These are phyloP conservation scores for Colletotrichum tropicicola DNA, from an alignment of 2,329 filamentous ascomycete species.

Conservation along the genomic window DNA sequence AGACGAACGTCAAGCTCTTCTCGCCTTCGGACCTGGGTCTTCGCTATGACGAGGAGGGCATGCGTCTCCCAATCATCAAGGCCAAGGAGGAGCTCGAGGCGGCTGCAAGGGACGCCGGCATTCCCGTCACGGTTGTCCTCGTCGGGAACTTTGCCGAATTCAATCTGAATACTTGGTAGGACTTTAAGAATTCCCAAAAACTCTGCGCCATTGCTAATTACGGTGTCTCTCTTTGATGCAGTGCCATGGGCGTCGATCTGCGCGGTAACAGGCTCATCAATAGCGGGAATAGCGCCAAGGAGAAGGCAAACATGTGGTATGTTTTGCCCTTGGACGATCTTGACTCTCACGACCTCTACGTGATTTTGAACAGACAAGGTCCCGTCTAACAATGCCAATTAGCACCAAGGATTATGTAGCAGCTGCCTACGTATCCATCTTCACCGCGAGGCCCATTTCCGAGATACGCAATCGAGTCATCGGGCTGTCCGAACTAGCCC, in stretches of 20 bases:
- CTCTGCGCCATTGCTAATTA: not conserved
- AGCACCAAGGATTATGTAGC: constrained; percentile 39
- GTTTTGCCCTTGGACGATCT: too few relatives aligned
- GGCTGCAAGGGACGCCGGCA: constrained; percentile 34
- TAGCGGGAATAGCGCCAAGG: not conserved
- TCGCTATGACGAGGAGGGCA: constrained; percentile 35
- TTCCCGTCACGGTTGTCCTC: constrained; percentile 34
- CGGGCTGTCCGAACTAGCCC: constrained; percentile 35
- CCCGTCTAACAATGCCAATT: too few relatives aligned
- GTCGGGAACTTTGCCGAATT: constrained; percentile 38
- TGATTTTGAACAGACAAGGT: too few relatives aligned
- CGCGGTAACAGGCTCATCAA: not conserved
- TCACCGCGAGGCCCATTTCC: constrained; percentile 33
- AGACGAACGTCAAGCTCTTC: constrained; percentile 38
- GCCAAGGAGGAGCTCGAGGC: constrained; percentile 35
- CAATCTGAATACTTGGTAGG: constrained; percentile 28
- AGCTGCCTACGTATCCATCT: constrained; percentile 38
- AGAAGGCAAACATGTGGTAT: constrained; percentile 5
- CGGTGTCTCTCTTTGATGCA: not conserved
- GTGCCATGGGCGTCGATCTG: constrained; percentile 8
- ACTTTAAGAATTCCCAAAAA: not conserved
- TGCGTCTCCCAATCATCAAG: constrained; percentile 32
- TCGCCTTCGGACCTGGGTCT: constrained; percentile 38
- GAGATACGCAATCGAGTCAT: constrained; percentile 34
- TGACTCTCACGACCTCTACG: too few relatives aligned